These are phyloP conservation scores for Gaeumannomyces tritici DNA, from an alignment of 2,329 filamentous ascomycete species.

Conservation along the genomic window DNA sequence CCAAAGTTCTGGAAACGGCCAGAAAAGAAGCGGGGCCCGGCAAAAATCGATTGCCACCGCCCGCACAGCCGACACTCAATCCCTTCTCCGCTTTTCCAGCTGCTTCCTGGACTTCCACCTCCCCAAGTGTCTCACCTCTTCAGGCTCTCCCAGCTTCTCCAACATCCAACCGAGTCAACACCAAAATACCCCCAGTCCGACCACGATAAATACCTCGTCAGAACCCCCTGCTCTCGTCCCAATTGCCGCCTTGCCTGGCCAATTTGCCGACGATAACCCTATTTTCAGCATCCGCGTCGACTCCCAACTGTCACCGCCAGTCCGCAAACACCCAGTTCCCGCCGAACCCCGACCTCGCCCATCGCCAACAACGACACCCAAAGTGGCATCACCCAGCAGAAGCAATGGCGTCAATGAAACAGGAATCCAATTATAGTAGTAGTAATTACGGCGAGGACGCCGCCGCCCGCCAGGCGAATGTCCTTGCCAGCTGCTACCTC, in stretches of 20 bases:
- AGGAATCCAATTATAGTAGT: slow-evolving; percentile 61
- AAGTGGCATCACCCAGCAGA: slow-evolving; percentile 19
- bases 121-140: not conserved
- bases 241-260: not conserved
- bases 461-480: slow-evolving; percentile 56
- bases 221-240: not conserved
- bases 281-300: not conserved
- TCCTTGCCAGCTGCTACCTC: slow-evolving; percentile 87
- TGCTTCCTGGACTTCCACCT: not conserved
- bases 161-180: not conserved
- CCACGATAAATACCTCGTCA: not conserved
- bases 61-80: not conserved
- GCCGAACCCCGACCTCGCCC: too few relatives aligned
- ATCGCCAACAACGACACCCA: not conserved
- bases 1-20: not conserved
- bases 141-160: not conserved
- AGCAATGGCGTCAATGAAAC: slow-evolving; percentile 61
- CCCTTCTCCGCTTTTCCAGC: not conserved
- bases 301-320: not conserved
- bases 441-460: slow-evolving; percentile 64
- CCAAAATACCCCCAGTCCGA: not conserved
- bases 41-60: not conserved
- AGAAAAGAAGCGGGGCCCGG: not conserved
- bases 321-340: not conserved
- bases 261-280: not conserved